phyloP scores from a whole-genome alignment of 495 filamentous ascomycete species.

The Talaromyces liani region DNA sequence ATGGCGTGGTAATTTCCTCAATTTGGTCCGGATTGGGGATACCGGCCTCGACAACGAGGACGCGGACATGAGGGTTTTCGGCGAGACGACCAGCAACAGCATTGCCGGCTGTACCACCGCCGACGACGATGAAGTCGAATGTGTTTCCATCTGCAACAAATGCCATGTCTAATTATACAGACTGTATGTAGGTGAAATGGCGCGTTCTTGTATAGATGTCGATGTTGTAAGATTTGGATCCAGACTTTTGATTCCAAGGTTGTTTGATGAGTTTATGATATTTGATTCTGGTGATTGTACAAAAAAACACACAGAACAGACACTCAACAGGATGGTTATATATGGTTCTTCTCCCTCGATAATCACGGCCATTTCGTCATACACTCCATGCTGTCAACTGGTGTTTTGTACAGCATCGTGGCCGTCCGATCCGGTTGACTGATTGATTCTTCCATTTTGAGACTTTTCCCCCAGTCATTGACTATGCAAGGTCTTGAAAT shows the following conservation, averaged over 20 bases:
- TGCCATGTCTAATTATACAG: background rate
- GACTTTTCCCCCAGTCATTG: too few relatives aligned
- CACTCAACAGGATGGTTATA: background rate
- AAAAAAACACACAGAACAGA: background rate
- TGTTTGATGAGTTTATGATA: background rate
- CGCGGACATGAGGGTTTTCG: conserved; percentile 21
- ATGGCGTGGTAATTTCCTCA: conserved; percentile 38
- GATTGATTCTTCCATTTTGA: too few relatives aligned
- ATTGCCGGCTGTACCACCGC: conserved; percentile 49
- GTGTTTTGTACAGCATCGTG: background rate
- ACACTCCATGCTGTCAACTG: background rate
- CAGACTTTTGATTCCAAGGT: background rate
- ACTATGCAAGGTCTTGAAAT: background rate
- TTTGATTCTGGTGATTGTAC: background rate
- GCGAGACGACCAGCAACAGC: conserved; percentile 43
- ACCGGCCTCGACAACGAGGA: conserved; percentile 52
- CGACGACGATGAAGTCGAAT: conserved; percentile 49
- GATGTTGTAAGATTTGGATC: background rate
- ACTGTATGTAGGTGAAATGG: background rate
- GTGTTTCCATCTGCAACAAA: conserved; percentile 8
- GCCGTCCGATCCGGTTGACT: background rate
- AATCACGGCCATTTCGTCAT: background rate
- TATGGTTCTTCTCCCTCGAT: background rate
- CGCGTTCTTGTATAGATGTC: background rate
- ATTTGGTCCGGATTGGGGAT: conserved; percentile 35